These are phyloP conservation scores for Phaffia tasmanica DNA, from an alignment of 768 basidiomycete species.

Conservation along the genomic window DNA sequence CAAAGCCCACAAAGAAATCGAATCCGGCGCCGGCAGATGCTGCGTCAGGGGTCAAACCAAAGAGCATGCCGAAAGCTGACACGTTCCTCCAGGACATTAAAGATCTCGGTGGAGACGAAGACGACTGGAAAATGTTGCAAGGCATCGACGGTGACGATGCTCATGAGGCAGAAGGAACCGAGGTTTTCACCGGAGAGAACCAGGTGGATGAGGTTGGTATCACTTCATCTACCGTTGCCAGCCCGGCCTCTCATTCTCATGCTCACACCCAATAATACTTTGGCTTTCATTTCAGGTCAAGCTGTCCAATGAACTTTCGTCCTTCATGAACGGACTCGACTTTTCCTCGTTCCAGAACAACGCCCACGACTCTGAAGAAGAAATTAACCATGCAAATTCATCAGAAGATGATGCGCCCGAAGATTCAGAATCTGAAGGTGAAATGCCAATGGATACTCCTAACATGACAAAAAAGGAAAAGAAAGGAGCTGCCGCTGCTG, in stretches of 20 bases:
- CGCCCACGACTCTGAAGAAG: slow-evolving; percentile 9
- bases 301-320: slow-evolving; percentile 22
- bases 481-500: slow-evolving; percentile 13
- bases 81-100: slow-evolving; percentile 34
- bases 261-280: background rate
- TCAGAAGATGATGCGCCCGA: slow-evolving; percentile 27
- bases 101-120: slow-evolving; percentile 45
- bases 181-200: slow-evolving; percentile 44
- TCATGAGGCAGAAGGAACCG: slow-evolving; percentile 40
- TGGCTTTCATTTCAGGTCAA: background rate
- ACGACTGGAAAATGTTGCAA: slow-evolving; percentile 45
- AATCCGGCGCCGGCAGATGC: background rate
- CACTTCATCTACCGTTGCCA: background rate
- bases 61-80: slow-evolving; percentile 6
- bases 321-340: slow-evolving; percentile 25
- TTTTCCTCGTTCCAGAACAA: slow-evolving; percentile 5
- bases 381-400: slow-evolving; percentile 7
- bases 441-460: slow-evolving; percentile 24
- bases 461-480: slow-evolving; percentile 28
- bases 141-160: slow-evolving; percentile 35
- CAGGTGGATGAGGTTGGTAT: slow-evolving; percentile 41
- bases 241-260: background rate
- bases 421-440: slow-evolving; percentile 30
- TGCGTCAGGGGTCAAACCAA: background rate
- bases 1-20: slow-evolving; percentile 7